Evolutionary conservation across 176 grass and related monocot genomes (phyloP), one percentile per base, ranked within the genome.

Genomic region (Cenchrus fungigraminus): DNA sequence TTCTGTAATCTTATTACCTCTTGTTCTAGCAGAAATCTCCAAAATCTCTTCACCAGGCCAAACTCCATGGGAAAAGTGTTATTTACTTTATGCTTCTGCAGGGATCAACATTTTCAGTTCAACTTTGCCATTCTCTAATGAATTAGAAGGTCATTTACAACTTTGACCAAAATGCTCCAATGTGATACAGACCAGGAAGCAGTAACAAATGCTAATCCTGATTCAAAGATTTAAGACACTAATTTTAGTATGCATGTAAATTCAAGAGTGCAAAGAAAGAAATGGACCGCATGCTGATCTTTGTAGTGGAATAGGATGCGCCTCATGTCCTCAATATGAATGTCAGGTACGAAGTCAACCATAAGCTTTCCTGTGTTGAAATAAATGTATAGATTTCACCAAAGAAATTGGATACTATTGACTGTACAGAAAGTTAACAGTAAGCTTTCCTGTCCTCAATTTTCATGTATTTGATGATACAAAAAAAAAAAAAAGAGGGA

Each of bases 31-130:
- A 98, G 78, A 82, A 92, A 93, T 81, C 74, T 94, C 97, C 93
- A 98, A 84, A 98, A 95, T 89, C 97, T 92, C 84, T 98, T 98
- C 58, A 93, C 86, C 66, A 96, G 85, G 73, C 70, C 90, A 70
- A 98, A 98, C 83, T 92, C 83, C 45, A 37, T 77, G 84, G 97
- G 93, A 64, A 94, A 95, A 8, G 78, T 82, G 82, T 94, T 98
- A 61, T 65, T 94, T 59, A 87, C 59, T 75, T 92, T 94, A 76
- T 83, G 88, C 78, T 98, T 95, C 97, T 98, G 84, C 75, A 87
- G 64, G 75, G 9, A 79, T 37, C 73, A 64, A 71, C 73, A 76
- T 32, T 58, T 22, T 87, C 82, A 92, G 67, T 84, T 82, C 83
- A 84, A 44, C 14, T 25, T 72, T 37, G 32, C 32, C 32, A 34